Conservation (phyloP, 805 yeast species). For the Yarrowia yakushimensis region DNA sequence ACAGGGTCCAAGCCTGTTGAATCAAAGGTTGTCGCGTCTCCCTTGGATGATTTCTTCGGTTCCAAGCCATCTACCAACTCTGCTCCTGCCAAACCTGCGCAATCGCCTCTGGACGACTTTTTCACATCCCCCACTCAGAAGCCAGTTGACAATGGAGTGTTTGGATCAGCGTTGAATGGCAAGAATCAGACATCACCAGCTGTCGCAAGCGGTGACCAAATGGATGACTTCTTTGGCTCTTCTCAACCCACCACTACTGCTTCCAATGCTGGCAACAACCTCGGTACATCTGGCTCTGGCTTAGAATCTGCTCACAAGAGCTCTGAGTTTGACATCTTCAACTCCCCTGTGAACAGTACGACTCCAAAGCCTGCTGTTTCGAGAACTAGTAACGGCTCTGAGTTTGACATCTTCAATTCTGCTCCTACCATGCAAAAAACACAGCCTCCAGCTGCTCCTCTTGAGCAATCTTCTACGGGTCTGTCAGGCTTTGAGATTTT, state of each 20-base stretch:
- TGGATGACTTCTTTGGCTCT: background rate
- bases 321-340: background rate
- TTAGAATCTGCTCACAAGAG: background rate
- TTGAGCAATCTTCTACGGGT: background rate
- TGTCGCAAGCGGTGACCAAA: background rate
- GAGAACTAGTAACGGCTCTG: background rate
- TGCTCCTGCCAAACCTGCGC: too few species aligned
- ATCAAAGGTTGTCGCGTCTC: background rate
- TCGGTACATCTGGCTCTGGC: background rate
- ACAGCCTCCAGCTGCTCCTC: background rate
- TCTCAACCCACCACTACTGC: background rate
- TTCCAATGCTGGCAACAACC: background rate
- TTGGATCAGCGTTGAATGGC: background rate
- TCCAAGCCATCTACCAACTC: background rate
- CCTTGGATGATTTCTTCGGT: background rate
- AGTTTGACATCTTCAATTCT: background rate
- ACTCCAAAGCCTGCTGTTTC: background rate
- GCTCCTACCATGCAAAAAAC: background rate
- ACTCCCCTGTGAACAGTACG: background rate
- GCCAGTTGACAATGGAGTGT: background rate
- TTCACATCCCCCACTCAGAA: background rate
- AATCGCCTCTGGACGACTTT: background rate
- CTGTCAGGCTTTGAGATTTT: slow-evolving; percentile 1
- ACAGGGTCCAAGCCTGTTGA: background rate
- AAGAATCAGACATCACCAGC: background rate